These are phyloP conservation scores for Erodium texanum DNA, from an alignment of 441 rosid genomes.

Conservation along the genomic window DNA sequence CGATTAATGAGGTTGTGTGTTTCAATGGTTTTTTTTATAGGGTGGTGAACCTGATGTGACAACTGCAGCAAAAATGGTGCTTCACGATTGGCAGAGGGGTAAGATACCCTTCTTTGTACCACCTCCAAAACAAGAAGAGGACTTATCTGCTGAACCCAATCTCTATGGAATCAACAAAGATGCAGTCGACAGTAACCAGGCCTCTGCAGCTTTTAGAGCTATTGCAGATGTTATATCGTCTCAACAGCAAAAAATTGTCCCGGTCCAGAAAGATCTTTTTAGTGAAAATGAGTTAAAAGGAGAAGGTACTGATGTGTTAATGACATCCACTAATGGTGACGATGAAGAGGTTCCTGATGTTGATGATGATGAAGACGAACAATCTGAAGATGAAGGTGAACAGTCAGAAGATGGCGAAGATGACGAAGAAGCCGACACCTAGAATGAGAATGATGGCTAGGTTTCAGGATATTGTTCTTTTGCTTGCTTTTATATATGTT, in stretches of 20 bases:
- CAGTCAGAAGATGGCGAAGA: background rate
- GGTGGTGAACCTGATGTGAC: constrained; percentile 85
- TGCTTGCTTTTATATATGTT: background rate
- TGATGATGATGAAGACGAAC: background rate
- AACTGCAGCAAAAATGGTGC: constrained; percentile 90
- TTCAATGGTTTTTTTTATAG: constrained; percentile 25
- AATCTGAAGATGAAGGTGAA: constrained; percentile 13
- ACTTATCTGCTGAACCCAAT: constrained; percentile 20
- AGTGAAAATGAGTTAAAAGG: constrained; percentile 53
- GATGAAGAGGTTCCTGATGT: constrained; percentile 13
- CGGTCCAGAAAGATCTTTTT: constrained; percentile 71
- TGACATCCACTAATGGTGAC: background rate
- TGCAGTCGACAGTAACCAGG: constrained; percentile 35
- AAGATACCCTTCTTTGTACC: constrained; percentile 80
- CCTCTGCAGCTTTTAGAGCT: constrained; percentile 65
- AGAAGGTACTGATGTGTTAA: constrained; percentile 17
- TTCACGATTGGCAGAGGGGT: constrained; percentile 98
- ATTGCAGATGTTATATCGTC: constrained; percentile 66
- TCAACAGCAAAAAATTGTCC: constrained; percentile 69
- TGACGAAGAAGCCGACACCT: background rate
- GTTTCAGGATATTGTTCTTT: background rate
- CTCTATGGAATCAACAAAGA: constrained; percentile 36
- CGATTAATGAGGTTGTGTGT: background rate
- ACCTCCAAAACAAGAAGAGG: constrained; percentile 44
- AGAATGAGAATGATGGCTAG: background rate